These are phyloP conservation scores for Acer yangbiense DNA, from an alignment of 345 rosid genomes.

Conservation along the genomic window DNA sequence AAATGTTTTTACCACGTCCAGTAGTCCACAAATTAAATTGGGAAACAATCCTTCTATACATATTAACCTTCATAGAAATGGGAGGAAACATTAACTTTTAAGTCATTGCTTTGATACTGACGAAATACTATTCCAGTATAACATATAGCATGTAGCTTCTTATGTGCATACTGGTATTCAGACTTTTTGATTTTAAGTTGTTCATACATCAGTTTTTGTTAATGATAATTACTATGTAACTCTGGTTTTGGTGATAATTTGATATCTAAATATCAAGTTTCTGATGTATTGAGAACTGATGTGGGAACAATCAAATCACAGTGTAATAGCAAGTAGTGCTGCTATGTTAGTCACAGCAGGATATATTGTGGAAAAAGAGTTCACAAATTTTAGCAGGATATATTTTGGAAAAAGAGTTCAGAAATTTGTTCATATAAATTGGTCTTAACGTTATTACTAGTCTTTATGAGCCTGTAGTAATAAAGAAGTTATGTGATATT, in stretches of 20 bases:
- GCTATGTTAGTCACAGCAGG: neutral
- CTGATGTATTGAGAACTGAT: neutral
- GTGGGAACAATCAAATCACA: neutral
- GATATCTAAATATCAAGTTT: neutral
- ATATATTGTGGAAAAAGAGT: neutral
- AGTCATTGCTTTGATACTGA: neutral
- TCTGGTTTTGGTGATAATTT: neutral
- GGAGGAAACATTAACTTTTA: neutral
- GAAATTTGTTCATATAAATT: neutral
- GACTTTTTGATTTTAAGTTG: neutral
- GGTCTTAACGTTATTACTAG: neutral
- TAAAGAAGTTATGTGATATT: neutral
- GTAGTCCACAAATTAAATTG: neutral
- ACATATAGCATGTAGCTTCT: neutral
- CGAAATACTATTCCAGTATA: neutral
- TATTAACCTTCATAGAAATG: neutral
- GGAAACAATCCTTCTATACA: no score
- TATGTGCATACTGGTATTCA: neutral
- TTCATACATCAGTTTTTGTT: neutral
- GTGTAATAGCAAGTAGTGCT: neutral
- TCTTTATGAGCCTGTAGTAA: neutral
- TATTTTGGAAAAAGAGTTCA: neutral
- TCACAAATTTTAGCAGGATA: neutral
- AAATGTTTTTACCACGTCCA: neutral
- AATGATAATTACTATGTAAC: neutral